Conservation (phyloP, 2,329 filamentous ascomycete genomes). For the Paraphaeosphaeria minitans region DNA sequence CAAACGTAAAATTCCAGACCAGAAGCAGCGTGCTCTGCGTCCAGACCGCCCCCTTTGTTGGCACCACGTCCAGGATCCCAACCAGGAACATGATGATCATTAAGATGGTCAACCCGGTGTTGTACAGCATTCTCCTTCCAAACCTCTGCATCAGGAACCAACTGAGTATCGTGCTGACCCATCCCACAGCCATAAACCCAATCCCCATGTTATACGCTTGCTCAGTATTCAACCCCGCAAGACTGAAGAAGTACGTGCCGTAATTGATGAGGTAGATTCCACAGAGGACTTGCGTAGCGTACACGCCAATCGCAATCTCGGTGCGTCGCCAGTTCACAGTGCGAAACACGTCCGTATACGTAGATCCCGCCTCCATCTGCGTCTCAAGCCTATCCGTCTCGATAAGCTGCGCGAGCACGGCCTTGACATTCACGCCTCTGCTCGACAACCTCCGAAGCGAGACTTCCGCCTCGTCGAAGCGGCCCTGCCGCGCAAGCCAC, state of each 20-base stretch:
- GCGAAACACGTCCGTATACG: constrained; percentile 80
- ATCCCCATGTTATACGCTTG: constrained; percentile 50
- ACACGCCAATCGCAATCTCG: constrained; percentile 63
- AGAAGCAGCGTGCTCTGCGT: constrained; percentile 47
- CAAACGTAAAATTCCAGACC: constrained; percentile 69
- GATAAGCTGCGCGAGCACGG: constrained; percentile 82
- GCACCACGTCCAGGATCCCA: constrained; percentile 73
- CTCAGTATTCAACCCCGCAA: constrained; percentile 46
- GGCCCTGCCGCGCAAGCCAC: constrained; percentile 72
- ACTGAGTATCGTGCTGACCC: constrained; percentile 76
- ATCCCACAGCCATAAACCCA: constrained; percentile 66
- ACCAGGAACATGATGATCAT: constrained; percentile 74
- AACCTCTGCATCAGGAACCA: constrained; percentile 80
- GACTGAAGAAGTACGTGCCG: constrained; percentile 50
- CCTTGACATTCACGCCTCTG: constrained; percentile 45
- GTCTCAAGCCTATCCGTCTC: constrained; percentile 78
- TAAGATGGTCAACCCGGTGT: constrained; percentile 60
- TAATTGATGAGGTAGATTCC: constrained; percentile 52
- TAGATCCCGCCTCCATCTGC: constrained; percentile 62
- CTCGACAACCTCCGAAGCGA: constrained; percentile 69
- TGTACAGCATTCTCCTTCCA: constrained; percentile 72
- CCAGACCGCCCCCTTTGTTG: constrained; percentile 45
- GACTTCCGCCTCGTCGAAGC: constrained; percentile 67
- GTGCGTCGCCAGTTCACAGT: constrained; percentile 76
- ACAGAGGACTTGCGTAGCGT: constrained; percentile 50